Evolutionary conservation across 202 grass and related monocot species (phyloP).

Genomic region (Eragrostis tef): DNA sequence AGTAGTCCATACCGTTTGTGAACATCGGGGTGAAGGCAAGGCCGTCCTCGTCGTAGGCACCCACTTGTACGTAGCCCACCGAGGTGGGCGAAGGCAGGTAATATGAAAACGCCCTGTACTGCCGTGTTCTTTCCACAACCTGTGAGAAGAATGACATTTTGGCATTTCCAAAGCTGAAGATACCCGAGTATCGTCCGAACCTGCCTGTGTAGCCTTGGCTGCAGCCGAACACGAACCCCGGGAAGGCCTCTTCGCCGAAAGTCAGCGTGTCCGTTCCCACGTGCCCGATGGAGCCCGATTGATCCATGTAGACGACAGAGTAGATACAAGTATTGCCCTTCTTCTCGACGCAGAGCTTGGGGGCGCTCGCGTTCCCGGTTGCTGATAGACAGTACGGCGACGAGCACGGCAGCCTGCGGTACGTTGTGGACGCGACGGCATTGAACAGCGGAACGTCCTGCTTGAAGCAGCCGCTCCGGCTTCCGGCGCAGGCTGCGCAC

Average conservation of each 20-base stretch:
- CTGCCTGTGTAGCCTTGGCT: background rate
- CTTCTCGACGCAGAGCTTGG: background rate
- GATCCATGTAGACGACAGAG: background rate
- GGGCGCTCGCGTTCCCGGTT: background rate
- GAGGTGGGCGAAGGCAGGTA: conserved; percentile 11
- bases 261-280: conserved; percentile 6
- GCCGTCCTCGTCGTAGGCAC: conserved; percentile 5
- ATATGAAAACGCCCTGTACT: conserved; percentile 3
- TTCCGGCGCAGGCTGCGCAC: background rate
- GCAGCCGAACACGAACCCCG: conserved; percentile 30
- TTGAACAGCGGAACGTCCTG: conserved; percentile 11
- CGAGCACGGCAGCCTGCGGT: background rate
- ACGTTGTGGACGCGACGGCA: background rate
- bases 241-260: background rate
- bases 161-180: background rate
- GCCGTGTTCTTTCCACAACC: background rate
- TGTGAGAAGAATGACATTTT: background rate
- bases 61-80: conserved; percentile 14
- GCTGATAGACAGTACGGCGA: background rate
- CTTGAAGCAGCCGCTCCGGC: background rate
- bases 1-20: background rate
- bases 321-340: background rate
- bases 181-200: conserved; percentile 17
- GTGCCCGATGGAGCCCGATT: background rate
- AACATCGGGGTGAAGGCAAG: conserved; percentile 15